A percentile compares a stretch with the other conserved stretches of the same genome.
Conservation (phyloP, 228 moss, liverwort and hornwort genomes). For the Sphagnum magellanicum region DNA sequence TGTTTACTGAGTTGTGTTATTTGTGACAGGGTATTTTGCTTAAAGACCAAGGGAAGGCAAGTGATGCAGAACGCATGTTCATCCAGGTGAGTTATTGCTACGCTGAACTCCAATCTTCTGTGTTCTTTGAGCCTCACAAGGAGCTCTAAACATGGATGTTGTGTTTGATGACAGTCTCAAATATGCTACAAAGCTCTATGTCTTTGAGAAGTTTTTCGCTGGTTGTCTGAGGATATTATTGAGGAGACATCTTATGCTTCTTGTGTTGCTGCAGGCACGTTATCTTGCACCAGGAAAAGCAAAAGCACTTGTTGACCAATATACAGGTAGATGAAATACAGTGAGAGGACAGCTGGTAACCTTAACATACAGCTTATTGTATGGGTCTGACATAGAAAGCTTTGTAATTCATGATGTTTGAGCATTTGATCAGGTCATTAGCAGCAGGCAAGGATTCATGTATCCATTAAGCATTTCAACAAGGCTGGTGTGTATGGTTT, state of each 20-base stretch:
- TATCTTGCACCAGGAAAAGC: slow-evolving; percentile 78
- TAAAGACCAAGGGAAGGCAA: slow-evolving; percentile 72
- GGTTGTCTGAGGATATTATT: neutral
- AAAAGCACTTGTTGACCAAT: slow-evolving; percentile 75
- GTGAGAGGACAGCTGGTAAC: neutral
- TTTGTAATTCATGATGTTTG: no score
- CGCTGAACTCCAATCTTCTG: neutral
- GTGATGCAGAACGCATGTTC: slow-evolving; percentile 96
- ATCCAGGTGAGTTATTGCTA: slow-evolving; percentile 52
- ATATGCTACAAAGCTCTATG: neutral
- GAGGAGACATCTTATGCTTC: neutral
- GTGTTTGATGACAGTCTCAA: neutral
- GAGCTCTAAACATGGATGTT: neutral
- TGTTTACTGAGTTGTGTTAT: neutral
- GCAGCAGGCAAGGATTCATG: no score
- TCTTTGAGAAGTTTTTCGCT: neutral
- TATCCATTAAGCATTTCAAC: no score
- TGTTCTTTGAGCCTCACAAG: neutral
- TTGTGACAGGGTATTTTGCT: slow-evolving; percentile 64
- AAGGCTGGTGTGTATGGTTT: neutral
- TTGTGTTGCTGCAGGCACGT: slow-evolving; percentile 51
- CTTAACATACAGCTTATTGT: no score
- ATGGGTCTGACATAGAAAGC: no score
- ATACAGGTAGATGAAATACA: slow-evolving; percentile 46
- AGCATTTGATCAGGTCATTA: no score